Percentiles rank a stretch among this genome's conserved stretches.
Evolutionary conservation across 2,329 filamentous ascomycete genomes (phyloP).

Genomic region (Diaporthe vexans): DNA sequence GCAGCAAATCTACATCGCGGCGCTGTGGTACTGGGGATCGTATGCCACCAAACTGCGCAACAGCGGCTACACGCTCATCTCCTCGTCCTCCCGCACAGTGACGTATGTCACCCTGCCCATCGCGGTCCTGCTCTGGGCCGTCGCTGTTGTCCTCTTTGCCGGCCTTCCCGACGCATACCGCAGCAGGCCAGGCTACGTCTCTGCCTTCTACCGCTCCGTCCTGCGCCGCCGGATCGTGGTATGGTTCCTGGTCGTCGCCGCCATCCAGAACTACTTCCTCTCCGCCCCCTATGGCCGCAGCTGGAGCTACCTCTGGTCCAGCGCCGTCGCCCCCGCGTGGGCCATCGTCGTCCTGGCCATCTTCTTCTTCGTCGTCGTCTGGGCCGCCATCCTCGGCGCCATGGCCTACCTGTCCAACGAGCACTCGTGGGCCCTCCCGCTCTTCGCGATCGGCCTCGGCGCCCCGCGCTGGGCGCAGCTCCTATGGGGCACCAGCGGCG

Average conservation of each 20-base stretch:
- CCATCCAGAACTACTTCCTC: constrained; percentile 78
- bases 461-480: constrained; percentile 78
- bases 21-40: constrained; percentile 76
- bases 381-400: constrained; percentile 65
- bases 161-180: constrained; percentile 78
- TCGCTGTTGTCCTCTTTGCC: constrained; percentile 68
- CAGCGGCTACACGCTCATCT: constrained; percentile 51
- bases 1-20: constrained; percentile 75
- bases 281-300: constrained; percentile 76
- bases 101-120: constrained; percentile 67
- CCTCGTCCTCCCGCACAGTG: constrained; percentile 49
- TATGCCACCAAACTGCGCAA: constrained; percentile 57
- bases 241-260: constrained; percentile 75
- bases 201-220: constrained; percentile 74
- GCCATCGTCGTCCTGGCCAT: constrained; percentile 69
- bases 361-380: constrained; percentile 68
- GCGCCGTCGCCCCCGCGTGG: constrained; percentile 68
- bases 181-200: constrained; percentile 73
- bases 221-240: constrained; percentile 74
- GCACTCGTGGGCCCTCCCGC: constrained; percentile 76
- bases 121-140: constrained; percentile 67
- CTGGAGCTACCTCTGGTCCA: constrained; percentile 75
- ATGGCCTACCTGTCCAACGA: constrained; percentile 69
- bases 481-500: constrained; percentile 73
- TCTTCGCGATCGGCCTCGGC: constrained; percentile 76